phyloP scores from a whole-genome alignment of 306 rosid genomes.

The Casuarina glauca region DNA sequence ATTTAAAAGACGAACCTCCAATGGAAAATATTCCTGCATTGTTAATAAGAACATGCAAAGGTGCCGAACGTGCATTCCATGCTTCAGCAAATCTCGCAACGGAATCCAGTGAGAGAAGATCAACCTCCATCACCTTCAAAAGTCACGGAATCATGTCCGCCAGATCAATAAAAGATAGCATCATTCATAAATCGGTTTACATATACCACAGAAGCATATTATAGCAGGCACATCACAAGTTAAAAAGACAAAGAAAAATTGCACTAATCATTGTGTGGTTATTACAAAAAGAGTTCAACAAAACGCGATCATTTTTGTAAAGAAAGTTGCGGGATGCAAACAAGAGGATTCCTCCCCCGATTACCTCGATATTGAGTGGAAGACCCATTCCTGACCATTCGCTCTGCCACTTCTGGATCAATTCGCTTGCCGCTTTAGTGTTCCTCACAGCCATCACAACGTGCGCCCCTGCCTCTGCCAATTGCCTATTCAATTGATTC shows the following conservation, averaged over 20 bases:
- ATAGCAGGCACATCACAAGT: neutral
- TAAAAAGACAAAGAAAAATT: neutral
- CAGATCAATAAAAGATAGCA: neutral
- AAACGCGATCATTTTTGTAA: neutral
- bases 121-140: slow-evolving; percentile 80
- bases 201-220: neutral
- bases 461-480: slow-evolving; percentile 95
- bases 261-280: neutral
- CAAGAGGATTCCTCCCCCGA: neutral
- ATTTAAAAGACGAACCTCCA: slow-evolving; percentile 59
- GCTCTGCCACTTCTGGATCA: slow-evolving; percentile 89
- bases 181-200: neutral
- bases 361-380: slow-evolving; percentile 92
- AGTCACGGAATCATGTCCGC: slow-evolving; percentile 29
- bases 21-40: slow-evolving; percentile 98
- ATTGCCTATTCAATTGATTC: slow-evolving; percentile 57
- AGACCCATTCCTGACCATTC: slow-evolving; percentile 81
- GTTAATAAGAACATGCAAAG: slow-evolving; percentile 90
- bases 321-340: slow-evolving; percentile 2
- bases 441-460: slow-evolving; percentile 99
- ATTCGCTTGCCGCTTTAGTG: slow-evolving; percentile 66
- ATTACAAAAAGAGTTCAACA: neutral
- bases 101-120: slow-evolving; percentile 94
- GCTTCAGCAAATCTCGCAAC: slow-evolving; percentile 76
- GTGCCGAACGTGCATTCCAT: slow-evolving; percentile 86